These are phyloP conservation scores for Lentinula raphanica DNA, from an alignment of 768 basidiomycete species.

Conservation along the genomic window DNA sequence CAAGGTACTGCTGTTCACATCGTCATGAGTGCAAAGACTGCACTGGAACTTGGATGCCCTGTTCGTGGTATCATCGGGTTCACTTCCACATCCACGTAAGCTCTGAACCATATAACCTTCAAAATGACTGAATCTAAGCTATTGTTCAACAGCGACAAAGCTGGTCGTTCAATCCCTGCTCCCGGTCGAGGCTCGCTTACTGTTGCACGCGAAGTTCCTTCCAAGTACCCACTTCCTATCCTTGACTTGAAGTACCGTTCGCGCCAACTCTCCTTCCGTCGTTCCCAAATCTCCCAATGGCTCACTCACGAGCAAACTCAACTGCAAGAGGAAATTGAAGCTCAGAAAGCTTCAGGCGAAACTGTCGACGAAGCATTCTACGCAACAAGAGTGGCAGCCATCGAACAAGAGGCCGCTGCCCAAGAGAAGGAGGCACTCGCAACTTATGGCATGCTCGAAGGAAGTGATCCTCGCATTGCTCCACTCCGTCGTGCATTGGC, in stretches of 20 bases:
- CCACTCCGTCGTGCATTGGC: constrained; percentile 94
- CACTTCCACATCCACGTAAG: constrained; percentile 93
- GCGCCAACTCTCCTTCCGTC: constrained; percentile 93
- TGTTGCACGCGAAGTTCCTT: constrained; percentile 79
- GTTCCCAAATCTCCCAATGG: constrained; percentile 94
- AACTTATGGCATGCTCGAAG: constrained; percentile 94
- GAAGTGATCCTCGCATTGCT: constrained; percentile 76
- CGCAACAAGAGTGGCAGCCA: constrained; percentile 68
- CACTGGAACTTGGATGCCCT: constrained; percentile 87
- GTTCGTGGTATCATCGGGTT: constrained; percentile 93
- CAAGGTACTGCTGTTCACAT: constrained; percentile 97
- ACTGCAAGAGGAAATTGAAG: constrained; percentile 72
- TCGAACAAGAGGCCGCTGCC: constrained; percentile 84
- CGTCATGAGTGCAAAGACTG: constrained; percentile 95
- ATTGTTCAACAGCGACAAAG: constrained; percentile 72
- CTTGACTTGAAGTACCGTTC: constrained; percentile 86
- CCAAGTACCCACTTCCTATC: constrained; percentile 72
- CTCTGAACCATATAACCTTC: constrained; percentile 9
- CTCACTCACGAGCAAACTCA: constrained; percentile 82
- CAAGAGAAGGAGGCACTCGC: constrained; percentile 94
- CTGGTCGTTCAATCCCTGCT: constrained; percentile 95
- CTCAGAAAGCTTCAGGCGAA: constrained; percentile 49
- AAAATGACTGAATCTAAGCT: constrained; percentile 3
- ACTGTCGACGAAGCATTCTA: constrained; percentile 63
- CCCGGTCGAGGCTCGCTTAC: constrained; percentile 91